Evolutionary conservation across 768 basidiomycete species (phyloP), one percentile per base, ranked within the genome.

Genomic region (Pleurotus djamor): DNA sequence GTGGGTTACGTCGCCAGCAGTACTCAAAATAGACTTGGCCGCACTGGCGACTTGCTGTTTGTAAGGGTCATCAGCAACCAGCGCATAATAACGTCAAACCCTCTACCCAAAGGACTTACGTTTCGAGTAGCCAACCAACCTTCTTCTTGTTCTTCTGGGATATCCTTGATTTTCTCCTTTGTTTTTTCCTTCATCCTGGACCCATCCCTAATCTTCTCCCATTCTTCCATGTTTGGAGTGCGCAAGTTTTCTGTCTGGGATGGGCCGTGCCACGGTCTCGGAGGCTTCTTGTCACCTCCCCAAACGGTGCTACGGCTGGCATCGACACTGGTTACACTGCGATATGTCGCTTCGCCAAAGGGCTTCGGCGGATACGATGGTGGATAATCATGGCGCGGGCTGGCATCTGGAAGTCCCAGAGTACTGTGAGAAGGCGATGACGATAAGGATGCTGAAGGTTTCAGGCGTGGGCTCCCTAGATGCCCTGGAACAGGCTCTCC

Each of bases 101-200:
- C n/a, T 12, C 6, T 13, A 14, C 14, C 28, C 21, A 33, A 12
- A 34, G 5, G 1, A 59, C 61, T 34, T 21, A 62, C 61, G 7
- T 52, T 47, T 16, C 61, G 50, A 2, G 78, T 79, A 43, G 71
- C 69, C 38, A 74, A 64, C 63, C 72, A 72, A 5, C 73, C 75
- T 38, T 75, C 72, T 9, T 69, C 71, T 50, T 79, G 78, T 44
- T 79, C 78, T 36, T 71, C 63, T 8, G 76, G 74, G 14, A 76
- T 60, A 4, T 72, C 68, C 50, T 71, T 69, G 60, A 72, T 71
- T 63, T 67, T 69, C 61, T 68, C 45, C 12, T 16, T 34, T n/a
- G 58, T 71, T 63, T 67, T 69, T 61, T 68, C 45, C 12, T 16
- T 34, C 32, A 54, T 28, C 16, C 8, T 13, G 1, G 49, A 33